Conservation (phyloP, 2,329 filamentous ascomycete species). For the Trichoderma hamatum region DNA sequence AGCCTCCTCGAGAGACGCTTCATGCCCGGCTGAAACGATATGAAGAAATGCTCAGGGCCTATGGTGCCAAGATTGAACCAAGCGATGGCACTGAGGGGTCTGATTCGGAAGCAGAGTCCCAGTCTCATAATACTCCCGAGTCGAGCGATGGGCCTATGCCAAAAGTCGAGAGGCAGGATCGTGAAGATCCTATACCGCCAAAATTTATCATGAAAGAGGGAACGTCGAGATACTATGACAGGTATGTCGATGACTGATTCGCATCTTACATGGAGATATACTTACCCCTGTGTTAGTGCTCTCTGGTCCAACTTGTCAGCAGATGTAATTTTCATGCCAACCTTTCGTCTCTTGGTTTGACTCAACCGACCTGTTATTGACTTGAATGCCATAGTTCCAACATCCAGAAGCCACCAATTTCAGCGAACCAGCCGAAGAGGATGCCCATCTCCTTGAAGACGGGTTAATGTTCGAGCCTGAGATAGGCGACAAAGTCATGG, state of each 20-base stretch:
- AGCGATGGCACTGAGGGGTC: neutral
- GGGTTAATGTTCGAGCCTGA: conserved; percentile 1
- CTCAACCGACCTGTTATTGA: neutral
- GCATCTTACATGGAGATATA: neutral
- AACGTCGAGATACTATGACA: conserved; percentile 13
- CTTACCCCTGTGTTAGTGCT: neutral
- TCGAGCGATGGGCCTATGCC: neutral
- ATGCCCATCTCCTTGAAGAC: neutral
- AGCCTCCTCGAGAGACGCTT: conserved; percentile 10
- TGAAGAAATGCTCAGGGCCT: conserved; percentile 12
- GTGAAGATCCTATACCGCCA: neutral
- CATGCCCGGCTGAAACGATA: conserved; percentile 14
- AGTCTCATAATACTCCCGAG: neutral
- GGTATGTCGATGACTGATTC: neutral
- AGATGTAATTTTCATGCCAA: neutral
- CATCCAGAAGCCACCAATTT: conserved; percentile 9
- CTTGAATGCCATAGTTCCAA: neutral
- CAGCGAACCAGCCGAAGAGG: neutral
- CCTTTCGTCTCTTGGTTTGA: neutral
- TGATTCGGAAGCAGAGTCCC: neutral
- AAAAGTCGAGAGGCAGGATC: neutral
- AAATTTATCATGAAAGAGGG: conserved; percentile 18
- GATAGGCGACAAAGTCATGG: neutral
- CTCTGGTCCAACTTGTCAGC: conserved; percentile 8
- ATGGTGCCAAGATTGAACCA: conserved; percentile 12